Evolutionary conservation across 805 yeast species (phyloP).

Genomic region (Brettanomyces naardenensis): DNA sequence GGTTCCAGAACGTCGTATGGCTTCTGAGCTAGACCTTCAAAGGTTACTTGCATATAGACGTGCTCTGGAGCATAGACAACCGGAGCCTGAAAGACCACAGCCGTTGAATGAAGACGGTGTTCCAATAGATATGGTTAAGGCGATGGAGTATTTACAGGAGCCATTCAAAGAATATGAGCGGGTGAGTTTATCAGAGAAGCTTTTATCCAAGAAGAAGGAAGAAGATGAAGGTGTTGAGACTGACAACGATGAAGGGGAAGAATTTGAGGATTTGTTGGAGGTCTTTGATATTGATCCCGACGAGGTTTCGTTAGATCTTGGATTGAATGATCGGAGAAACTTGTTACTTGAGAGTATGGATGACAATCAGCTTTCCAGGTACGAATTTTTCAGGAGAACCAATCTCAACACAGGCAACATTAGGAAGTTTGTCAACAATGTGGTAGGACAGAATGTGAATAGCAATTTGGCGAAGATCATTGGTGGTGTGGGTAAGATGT

Average conservation of each 20-base stretch:
- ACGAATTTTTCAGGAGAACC: slow-evolving; percentile 80
- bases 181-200: slow-evolving; percentile 15
- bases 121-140: slow-evolving; percentile 20
- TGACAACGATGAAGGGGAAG: slow-evolving; percentile 18
- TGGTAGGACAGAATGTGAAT: slow-evolving; percentile 72
- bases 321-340: slow-evolving; percentile 50
- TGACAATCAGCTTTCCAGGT: slow-evolving; percentile 77
- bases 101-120: slow-evolving; percentile 8
- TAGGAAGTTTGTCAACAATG: slow-evolving; percentile 70
- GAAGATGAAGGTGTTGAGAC: slow-evolving; percentile 22
- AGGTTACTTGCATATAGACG: neutral
- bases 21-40: neutral
- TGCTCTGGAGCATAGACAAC: neutral
- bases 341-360: slow-evolving; percentile 66
- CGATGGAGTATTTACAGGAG: slow-evolving; percentile 18
- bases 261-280: slow-evolving; percentile 24
- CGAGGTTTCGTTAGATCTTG: slow-evolving; percentile 26
- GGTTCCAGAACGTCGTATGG: neutral
- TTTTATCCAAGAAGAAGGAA: slow-evolving; percentile 19
- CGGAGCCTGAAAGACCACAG: slow-evolving; percentile 3
- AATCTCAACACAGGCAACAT: slow-evolving; percentile 66
- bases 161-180: slow-evolving; percentile 15
- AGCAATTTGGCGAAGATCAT: slow-evolving; percentile 73
- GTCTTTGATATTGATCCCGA: slow-evolving; percentile 25
- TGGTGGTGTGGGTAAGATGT: slow-evolving; percentile 82